A percentile compares a stretch with the other conserved stretches of the same genome.
Evolutionary conservation across 345 rosid species (phyloP).

Genomic region (Dipteronia dyeriana): DNA sequence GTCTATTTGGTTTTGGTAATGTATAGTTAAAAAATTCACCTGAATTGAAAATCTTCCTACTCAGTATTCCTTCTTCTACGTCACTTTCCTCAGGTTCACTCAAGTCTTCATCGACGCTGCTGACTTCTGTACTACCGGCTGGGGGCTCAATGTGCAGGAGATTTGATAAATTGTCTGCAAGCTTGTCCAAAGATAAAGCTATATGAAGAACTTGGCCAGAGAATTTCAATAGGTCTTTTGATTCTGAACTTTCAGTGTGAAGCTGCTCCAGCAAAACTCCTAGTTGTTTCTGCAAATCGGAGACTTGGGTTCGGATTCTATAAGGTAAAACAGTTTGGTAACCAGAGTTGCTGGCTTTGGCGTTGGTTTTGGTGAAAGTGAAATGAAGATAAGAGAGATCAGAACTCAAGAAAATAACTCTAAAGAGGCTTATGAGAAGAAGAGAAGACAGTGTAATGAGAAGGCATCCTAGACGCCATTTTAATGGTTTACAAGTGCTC

Average conservation of each 20-base stretch:
- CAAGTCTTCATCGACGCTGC: constrained; percentile 35
- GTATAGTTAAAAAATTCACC: constrained; percentile 47
- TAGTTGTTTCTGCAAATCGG: constrained; percentile 37
- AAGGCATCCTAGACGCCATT: constrained; percentile 32
- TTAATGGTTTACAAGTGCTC: constrained; percentile 27
- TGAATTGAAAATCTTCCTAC: constrained; percentile 32
- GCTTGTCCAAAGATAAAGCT: constrained; percentile 47
- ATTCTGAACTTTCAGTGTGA: constrained; percentile 32
- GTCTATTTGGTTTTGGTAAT: constrained; percentile 42
- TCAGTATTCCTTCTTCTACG: constrained; percentile 24
- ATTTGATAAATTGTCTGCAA: constrained; percentile 35
- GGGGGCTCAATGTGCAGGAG: constrained; percentile 20
- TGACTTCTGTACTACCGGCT: constrained; percentile 15
- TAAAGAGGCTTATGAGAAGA: constrained; percentile 33
- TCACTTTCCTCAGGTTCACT: constrained; percentile 38
- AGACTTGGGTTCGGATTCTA: constrained; percentile 37
- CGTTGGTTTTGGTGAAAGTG: constrained; percentile 23
- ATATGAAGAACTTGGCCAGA: constrained; percentile 49
- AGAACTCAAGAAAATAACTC: constrained; percentile 29
- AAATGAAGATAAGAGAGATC: constrained; percentile 29
- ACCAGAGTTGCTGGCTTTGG: constrained; percentile 8
- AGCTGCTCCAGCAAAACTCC: constrained; percentile 45
- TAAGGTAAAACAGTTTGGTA: constrained; percentile 13
- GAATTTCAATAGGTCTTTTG: constrained; percentile 31
- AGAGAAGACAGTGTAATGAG: constrained; percentile 31